Conservation (phyloP, 2,329 filamentous ascomycete genomes). For the Zasmidium cellare region DNA sequence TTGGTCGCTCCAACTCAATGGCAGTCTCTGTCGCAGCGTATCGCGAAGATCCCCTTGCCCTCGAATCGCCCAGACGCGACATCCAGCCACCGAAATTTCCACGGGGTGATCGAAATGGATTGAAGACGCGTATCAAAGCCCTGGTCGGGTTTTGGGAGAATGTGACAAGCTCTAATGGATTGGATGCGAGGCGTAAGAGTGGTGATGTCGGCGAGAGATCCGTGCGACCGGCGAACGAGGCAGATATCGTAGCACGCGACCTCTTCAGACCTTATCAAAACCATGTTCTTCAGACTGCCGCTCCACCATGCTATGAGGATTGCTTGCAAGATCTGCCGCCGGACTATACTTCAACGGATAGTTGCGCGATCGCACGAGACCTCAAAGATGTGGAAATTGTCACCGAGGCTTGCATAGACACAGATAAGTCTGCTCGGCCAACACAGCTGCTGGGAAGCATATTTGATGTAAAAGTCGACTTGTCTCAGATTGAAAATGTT, state of each 20-base stretch:
- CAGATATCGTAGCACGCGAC: slow-evolving; percentile 16
- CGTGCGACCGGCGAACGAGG: neutral
- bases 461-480: slow-evolving; percentile 53
- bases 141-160: slow-evolving; percentile 28
- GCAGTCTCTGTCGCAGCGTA: slow-evolving; percentile 44
- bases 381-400: slow-evolving; percentile 9
- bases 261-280: slow-evolving; percentile 19
- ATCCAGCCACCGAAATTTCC: slow-evolving; percentile 46
- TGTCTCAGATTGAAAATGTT: slow-evolving; percentile 54
- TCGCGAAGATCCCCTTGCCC: slow-evolving; percentile 42
- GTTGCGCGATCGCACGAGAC: slow-evolving; percentile 12
- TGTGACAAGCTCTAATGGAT: slow-evolving; percentile 10
- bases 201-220: neutral
- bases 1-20: slow-evolving; percentile 41
- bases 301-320: slow-evolving; percentile 47
- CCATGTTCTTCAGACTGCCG: slow-evolving; percentile 9
- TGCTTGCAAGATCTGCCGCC: slow-evolving; percentile 44
- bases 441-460: slow-evolving; percentile 4
- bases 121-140: slow-evolving; percentile 31
- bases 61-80: slow-evolving; percentile 43
- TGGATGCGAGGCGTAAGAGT: neutral
- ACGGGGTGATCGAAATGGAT: slow-evolving; percentile 44
- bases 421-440: neutral
- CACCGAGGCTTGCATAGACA: slow-evolving; percentile 9
- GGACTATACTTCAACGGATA: slow-evolving; percentile 42